Base-by-base conservation (phyloP, 108 stramenopile species). In the Skeletonema marinoi region DNA sequence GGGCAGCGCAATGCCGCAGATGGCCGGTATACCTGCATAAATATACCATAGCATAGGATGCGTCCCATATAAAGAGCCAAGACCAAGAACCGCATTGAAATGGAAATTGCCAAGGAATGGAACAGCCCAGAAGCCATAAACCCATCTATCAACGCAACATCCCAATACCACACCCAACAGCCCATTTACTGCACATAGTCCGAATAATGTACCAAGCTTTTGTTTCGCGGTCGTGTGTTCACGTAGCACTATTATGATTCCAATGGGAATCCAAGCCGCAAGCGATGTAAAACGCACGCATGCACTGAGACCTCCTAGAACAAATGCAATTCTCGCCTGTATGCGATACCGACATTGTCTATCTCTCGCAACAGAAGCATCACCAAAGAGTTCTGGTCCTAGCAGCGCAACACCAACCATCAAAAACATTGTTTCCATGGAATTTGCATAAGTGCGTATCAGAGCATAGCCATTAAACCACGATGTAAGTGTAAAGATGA, bases 381-480 rank as follows among this genome's bases (percentile, higher is more conserved):
- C 35, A 13, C 82, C 86, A 39, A 89, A 65, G 35, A 89, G 63
- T 69, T 90, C 89, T 63, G 90, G 88, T 38, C 80, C 66, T 48
- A 92, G 72, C 54, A 95, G 70, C 3, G 82, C 87, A 31, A 93
- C 68, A 6, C 88, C 84, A 0, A 87, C 44, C 6, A 70, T 50
- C 39, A 96, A 50, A 44, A 88, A 70, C 59, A 75, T 39, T 38
- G 92, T 82, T 79, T 93, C 93, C 7, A 91, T 69, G 5, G 88
- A 88, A 75, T 96, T 96, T 74, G 90, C 86, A 73, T 92, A 93
- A 9, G 91, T 96, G 50, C 95, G 78, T 29, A 91, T 70, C 67
- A 96, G 71, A 7, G 92, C 86, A 68, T 92, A 96, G 58, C 86
- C 95, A 77, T 89, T 74, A 68, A 96, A 93, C 95, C 95, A 93